Evolutionary conservation across 2,329 filamentous ascomycete genomes (phyloP).

Genomic region (Colletotrichum aenigma): DNA sequence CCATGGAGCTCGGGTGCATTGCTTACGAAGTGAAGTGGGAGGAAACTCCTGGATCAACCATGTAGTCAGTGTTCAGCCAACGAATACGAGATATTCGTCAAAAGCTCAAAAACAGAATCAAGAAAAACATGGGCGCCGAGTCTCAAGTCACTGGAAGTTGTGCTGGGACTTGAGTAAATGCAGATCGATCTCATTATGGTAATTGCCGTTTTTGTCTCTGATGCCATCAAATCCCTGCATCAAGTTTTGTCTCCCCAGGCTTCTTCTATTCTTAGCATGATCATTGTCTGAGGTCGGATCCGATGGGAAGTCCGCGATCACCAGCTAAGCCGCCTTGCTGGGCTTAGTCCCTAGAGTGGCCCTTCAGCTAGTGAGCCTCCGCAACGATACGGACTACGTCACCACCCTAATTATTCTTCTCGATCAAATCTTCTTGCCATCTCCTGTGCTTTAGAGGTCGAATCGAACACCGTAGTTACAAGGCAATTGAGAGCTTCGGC

Average conservation of each 20-base stretch:
- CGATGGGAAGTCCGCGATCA: neutral
- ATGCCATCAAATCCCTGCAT: neutral
- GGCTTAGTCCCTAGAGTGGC: conserved; percentile 51
- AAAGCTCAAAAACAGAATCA: neutral
- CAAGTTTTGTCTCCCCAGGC: neutral
- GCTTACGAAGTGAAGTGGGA: neutral
- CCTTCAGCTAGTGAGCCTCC: conserved; percentile 56
- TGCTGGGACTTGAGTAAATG: neutral
- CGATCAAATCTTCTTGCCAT: neutral
- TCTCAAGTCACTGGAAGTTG: neutral
- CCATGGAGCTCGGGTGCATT: neutral
- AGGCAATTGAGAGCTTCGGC: rapidly evolving
- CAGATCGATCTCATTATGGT: neutral
- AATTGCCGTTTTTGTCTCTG: neutral
- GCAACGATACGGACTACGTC: conserved; percentile 59
- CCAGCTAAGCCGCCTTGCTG: neutral
- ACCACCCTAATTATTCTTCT: conserved; percentile 29
- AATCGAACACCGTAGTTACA: neutral
- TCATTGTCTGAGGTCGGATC: neutral
- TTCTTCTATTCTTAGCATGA: neutral
- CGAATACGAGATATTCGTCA: neutral
- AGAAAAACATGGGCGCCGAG: neutral
- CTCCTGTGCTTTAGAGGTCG: neutral
- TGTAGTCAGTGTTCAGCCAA: neutral
- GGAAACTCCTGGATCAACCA: neutral